Evolutionary conservation across 192 early-diverging fungal genomes (phyloP).

Genomic region (Allomyces javanicus): DNA sequence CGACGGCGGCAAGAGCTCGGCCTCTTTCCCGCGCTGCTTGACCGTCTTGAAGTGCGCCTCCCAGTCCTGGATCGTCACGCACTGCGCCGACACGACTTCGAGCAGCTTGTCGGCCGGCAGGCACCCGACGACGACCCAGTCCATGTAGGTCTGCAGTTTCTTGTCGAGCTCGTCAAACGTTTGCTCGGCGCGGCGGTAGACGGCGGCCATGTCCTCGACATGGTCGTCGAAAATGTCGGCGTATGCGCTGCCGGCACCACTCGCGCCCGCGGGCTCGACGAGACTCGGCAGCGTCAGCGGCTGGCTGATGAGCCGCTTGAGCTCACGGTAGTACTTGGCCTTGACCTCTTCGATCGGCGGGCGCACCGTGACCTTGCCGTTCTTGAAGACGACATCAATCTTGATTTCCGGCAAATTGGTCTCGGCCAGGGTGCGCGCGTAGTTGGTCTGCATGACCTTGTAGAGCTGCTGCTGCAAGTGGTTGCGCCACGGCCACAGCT

Average conservation of each 20-base stretch:
- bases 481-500: slow-evolving; percentile 25
- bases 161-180: slow-evolving; percentile 27
- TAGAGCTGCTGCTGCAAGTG: slow-evolving; percentile 39
- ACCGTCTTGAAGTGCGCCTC: slow-evolving; percentile 30
- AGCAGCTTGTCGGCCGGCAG: background rate
- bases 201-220: slow-evolving; percentile 14
- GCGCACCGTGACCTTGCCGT: slow-evolving; percentile 27
- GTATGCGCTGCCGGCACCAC: slow-evolving; percentile 11
- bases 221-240: slow-evolving; percentile 24
- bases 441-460: slow-evolving; percentile 33
- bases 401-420: slow-evolving; percentile 30
- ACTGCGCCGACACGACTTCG: background rate
- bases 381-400: slow-evolving; percentile 31
- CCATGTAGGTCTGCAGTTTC: slow-evolving; percentile 12
- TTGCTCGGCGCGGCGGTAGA: slow-evolving; percentile 26
- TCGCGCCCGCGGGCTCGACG: slow-evolving; percentile 9
- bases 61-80: slow-evolving; percentile 15
- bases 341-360: slow-evolving; percentile 36
- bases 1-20: slow-evolving; percentile 22
- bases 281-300: slow-evolving; percentile 25
- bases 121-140: slow-evolving; percentile 21
- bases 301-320: slow-evolving; percentile 39
- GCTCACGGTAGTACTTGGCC: slow-evolving; percentile 42
- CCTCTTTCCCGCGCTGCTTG: slow-evolving; percentile 35
- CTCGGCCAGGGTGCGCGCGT: slow-evolving; percentile 25